A percentile compares a stretch with the other conserved stretches of the same genome.
Conservation (phyloP, 108 stramenopile species). For the Nitzschia sp. region DNA sequence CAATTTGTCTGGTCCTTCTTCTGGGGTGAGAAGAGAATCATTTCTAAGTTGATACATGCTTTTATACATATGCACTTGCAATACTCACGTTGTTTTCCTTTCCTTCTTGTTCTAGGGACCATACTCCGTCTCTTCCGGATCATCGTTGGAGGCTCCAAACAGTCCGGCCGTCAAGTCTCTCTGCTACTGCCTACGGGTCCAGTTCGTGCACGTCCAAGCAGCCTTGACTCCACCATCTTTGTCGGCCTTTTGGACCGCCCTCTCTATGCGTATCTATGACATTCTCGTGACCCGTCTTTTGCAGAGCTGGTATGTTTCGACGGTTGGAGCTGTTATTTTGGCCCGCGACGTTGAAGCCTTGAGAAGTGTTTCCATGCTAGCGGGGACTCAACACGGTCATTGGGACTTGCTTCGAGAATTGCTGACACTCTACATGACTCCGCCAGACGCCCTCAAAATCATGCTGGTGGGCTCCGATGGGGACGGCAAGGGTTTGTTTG, state of each 20-base stretch:
- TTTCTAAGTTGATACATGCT: slow-evolving; percentile 30
- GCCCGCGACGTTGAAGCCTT: slow-evolving; percentile 84
- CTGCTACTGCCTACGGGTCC: slow-evolving; percentile 75
- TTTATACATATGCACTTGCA: not conserved
- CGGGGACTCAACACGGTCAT: slow-evolving; percentile 78
- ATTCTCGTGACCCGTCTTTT: slow-evolving; percentile 75
- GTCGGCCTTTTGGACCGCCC: slow-evolving; percentile 82
- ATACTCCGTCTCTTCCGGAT: slow-evolving; percentile 73
- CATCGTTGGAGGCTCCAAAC: slow-evolving; percentile 72
- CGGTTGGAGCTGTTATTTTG: slow-evolving; percentile 81
- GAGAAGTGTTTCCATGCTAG: slow-evolving; percentile 76
- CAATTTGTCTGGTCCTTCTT: slow-evolving; percentile 50
- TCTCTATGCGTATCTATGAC: slow-evolving; percentile 86
- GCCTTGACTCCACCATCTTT: slow-evolving; percentile 77
- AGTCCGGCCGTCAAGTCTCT: slow-evolving; percentile 85
- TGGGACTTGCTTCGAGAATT: slow-evolving; percentile 81
- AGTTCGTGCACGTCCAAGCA: slow-evolving; percentile 83
- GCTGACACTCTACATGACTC: slow-evolving; percentile 84
- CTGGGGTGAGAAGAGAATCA: too few species aligned
- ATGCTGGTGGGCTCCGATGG: slow-evolving; percentile 84
- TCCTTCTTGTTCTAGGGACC: slow-evolving; percentile 43
- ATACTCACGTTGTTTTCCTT: not conserved
- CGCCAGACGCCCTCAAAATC: slow-evolving; percentile 81
- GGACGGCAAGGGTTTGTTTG: slow-evolving; percentile 84
- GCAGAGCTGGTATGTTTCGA: slow-evolving; percentile 74